Evolutionary conservation across 371 early-diverging fungal species (phyloP).

Genomic region (Ordospora colligata): DNA sequence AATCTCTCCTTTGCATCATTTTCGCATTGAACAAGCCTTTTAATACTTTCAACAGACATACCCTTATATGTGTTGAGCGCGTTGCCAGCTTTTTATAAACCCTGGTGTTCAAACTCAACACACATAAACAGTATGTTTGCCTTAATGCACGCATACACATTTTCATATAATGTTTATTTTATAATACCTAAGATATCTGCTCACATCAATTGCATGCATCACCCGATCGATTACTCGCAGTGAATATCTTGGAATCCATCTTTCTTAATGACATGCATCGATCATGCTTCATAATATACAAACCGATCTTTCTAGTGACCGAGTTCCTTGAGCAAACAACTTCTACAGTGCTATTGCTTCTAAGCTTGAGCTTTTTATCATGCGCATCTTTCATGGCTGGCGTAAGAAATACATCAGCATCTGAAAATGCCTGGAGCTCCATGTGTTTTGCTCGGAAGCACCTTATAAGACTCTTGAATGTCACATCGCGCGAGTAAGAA

Average conservation of each 20-base stretch:
- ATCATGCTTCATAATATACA: not conserved
- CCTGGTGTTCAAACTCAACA: conserved; percentile 32
- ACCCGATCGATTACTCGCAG: too few relatives aligned
- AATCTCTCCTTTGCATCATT: conserved; percentile 31
- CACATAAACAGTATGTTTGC: not conserved
- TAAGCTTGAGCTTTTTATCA: not conserved
- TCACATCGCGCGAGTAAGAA: not conserved
- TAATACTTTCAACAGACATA: conserved; percentile 43
- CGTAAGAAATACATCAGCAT: not conserved
- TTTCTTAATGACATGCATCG: not conserved
- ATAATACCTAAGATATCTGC: too few relatives aligned
- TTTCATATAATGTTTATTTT: not conserved
- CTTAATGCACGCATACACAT: not conserved
- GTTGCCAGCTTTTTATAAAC: conserved; percentile 35
- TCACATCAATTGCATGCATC: too few relatives aligned
- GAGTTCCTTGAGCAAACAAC: not conserved
- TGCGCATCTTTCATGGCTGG: not conserved
- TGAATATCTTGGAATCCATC: not conserved
- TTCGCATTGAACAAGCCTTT: conserved; percentile 41
- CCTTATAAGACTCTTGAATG: not conserved
- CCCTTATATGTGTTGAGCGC: conserved; percentile 31
- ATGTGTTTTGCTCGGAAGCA: not conserved
- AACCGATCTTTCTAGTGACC: not conserved
- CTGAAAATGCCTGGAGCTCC: not conserved
- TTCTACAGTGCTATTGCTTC: not conserved